Base-by-base conservation (phyloP, 495 filamentous ascomycete genomes). In the Amniculicola lignicola region DNA sequence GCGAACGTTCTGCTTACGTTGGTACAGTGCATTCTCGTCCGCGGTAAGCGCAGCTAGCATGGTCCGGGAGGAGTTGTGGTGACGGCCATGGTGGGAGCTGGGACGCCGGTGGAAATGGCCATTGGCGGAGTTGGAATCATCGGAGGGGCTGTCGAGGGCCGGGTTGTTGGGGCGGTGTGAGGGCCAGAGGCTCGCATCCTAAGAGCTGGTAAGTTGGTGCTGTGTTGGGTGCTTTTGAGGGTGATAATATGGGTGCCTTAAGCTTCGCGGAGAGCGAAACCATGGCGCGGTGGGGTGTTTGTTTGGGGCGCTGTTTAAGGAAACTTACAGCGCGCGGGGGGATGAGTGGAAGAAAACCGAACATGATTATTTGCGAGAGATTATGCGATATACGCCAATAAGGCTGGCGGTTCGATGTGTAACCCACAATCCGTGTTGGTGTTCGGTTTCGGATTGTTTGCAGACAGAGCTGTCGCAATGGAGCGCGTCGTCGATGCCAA, bases 1-100 rank as follows among this genome's bases (percentile, higher is more conserved):
- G 19, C 66, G 61, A 10, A 75, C 61, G 29, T 68, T 70, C 4
- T 57, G 41, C 51, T 75, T 75, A 47, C 73, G 73, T 15, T 63
- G 50, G 0, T 48, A 52, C 43, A 75, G 67, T 15, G 61, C 52
- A 15, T 62, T 46, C 54, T 75, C 73, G 21, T 71, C 71, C n/a
- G 63, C 50, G 43, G 50, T 51, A 14, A 50, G 50, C 18, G 22
- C 27, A 19, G 55, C 47, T 28, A 58, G 51, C 28, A 27, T 11
- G 16, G 42, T 55, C 35, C 52, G 61, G 22, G 55, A 57, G 21
- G 58, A 52, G 51, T 24, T 31, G 25, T 47, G 48, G 31, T 63
- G 66, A 28, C 49, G 15, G 27, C 56, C 38, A 19, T 50, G 55
- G 44, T 37, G 48, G 5, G 43, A 45, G 35, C 41, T 54, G 42